Evolutionary conservation across 1,139 yeast species (phyloP), one percentile per base, ranked within the genome.

Genomic region (Geotrichum carabidarum): DNA sequence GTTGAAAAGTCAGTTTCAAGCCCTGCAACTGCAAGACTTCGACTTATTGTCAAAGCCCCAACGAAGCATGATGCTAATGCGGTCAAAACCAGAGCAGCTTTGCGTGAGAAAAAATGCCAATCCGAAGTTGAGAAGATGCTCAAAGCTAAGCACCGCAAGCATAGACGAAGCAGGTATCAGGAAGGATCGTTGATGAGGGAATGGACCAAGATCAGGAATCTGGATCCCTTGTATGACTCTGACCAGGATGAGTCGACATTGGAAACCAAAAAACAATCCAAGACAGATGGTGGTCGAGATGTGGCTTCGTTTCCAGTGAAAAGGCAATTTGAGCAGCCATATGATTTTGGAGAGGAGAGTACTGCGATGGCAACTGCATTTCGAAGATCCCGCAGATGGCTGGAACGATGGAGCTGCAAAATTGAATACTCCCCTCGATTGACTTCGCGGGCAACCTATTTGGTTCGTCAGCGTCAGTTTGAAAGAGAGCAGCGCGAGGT

Each of bases 181-280:
- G 62, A 62, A 27, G 68, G 71, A 9, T 55, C 68, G 8, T 45
- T 69, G 11, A 56, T 56, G 37, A 59, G 64, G 7, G 61, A 65
- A 9, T 69, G 72, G 72, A 48, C 50, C 11, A 57, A 57, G 45
- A 68, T 69, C 51, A 62, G 60, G 42, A 63, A 62, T 31, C 44
- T 64, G 11, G 72, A 70, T 49, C 69, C 73, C 12, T 55, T 69
- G 8, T 68, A 67, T 48, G 60, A 67, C 38, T 68, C 72, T 7
- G 73, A 70, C 43, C 46, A 37, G 35, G 54, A 53, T 7, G 50
- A 53, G 11, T 47, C 44, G 8, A 12, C 27, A 6, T 6, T 15
- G 22, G 31, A 8, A 17, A 12, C 27, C 4, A 40, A 40, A 12
- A 40, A 35, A 32, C 35, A 44, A 48, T 27, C 11, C 40, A 5